Conservation (phyloP, 2,329 filamentous ascomycete species). For the Furcasterigmium furcatum region DNA sequence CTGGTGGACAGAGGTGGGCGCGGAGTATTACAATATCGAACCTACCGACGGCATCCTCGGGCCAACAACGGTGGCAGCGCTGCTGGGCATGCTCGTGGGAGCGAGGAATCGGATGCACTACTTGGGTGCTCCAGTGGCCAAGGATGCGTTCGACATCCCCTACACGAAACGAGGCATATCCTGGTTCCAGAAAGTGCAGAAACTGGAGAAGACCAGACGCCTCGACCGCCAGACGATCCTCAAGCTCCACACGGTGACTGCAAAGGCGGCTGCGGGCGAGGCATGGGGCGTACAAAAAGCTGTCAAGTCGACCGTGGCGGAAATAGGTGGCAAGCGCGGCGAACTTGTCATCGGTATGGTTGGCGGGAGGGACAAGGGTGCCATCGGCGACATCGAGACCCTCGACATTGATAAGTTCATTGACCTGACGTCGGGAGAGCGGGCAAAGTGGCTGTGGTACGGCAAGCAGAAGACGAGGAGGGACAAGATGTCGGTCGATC, state of each 20-base stretch:
- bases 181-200: constrained; percentile 86
- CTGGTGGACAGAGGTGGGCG: constrained; percentile 95
- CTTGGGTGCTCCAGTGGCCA: constrained; percentile 77
- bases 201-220: constrained; percentile 72
- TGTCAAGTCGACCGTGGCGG: constrained; percentile 91
- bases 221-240: constrained; percentile 83
- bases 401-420: constrained; percentile 83
- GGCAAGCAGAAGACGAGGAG: constrained; percentile 73
- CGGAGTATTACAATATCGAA: constrained; percentile 88
- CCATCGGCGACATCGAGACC: constrained; percentile 90
- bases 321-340: constrained; percentile 88
- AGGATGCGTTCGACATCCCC: constrained; percentile 87
- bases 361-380: constrained; percentile 78
- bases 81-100: constrained; percentile 85
- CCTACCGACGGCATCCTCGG: constrained; percentile 90
- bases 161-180: constrained; percentile 79
- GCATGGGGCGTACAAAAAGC: constrained; percentile 91
- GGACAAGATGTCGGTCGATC: constrained; percentile 34
- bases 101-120: constrained; percentile 86
- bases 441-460: constrained; percentile 91
- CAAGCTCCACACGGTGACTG: constrained; percentile 76
- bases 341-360: constrained; percentile 97
- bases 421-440: constrained; percentile 73
- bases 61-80: constrained; percentile 82
- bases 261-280: constrained; percentile 85